A percentile compares a stretch with the other conserved stretches of the same genome.
Conservation (phyloP, 148 eudicot species). For the Salicornia ramosissima region DNA sequence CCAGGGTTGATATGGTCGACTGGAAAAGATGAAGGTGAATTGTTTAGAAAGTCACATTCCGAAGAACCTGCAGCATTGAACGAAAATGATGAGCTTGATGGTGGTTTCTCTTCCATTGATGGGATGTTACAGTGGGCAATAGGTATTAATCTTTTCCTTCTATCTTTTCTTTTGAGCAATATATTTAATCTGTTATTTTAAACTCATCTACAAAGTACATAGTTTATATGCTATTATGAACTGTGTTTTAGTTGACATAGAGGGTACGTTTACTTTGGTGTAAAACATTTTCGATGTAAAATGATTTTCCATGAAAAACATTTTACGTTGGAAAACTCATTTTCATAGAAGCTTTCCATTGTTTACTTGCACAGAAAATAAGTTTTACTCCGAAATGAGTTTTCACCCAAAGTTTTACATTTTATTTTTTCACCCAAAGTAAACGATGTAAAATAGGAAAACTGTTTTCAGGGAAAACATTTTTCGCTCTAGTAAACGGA, state of each 20-base stretch:
- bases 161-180: neutral
- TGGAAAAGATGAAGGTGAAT: slow-evolving; percentile 48
- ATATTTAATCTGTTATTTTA: neutral
- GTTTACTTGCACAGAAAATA: no score
- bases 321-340: no score
- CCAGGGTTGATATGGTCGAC: slow-evolving; percentile 56
- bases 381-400: no score
- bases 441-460: no score
- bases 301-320: no score
- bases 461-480: no score
- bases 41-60: slow-evolving; percentile 36
- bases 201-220: neutral
- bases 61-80: slow-evolving; percentile 41
- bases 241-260: neutral
- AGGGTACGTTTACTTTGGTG: no score
- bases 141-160: slow-evolving; percentile 35
- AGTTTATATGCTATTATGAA: neutral
- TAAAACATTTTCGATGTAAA: no score
- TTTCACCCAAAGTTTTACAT: no score
- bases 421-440: no score
- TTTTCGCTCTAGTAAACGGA: no score
- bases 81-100: slow-evolving; percentile 55
- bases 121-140: slow-evolving; percentile 96
- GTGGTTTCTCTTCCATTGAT: slow-evolving; percentile 89
- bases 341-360: no score